These are phyloP conservation scores for Fusarium sp. DNA, from an alignment of 2,329 filamentous ascomycete genomes.

Conservation along the genomic window DNA sequence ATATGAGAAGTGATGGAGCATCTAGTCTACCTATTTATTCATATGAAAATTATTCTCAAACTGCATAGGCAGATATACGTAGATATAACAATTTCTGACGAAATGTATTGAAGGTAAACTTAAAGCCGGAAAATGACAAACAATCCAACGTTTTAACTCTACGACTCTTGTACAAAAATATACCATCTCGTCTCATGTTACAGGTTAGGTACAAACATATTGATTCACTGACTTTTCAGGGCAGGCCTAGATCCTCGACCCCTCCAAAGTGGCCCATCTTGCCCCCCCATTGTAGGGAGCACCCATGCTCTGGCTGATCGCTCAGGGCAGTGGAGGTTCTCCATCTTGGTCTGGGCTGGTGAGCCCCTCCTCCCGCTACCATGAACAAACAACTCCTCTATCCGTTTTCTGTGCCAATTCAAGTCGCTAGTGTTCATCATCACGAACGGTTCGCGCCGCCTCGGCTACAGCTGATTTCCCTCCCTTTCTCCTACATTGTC, in stretches of 20 bases:
- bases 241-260: slow-evolving; percentile 11
- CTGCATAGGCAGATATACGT: neutral
- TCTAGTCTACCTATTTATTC: too few species aligned
- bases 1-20: neutral
- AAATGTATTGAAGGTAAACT: neutral
- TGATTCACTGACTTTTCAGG: slow-evolving; percentile 11
- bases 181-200: neutral
- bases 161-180: neutral
- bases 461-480: neutral
- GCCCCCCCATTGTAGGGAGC: slow-evolving; percentile 27
- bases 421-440: slow-evolving; percentile 2
- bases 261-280: slow-evolving; percentile 24
- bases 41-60: neutral
- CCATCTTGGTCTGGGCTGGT: slow-evolving; percentile 20
- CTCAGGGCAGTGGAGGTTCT: neutral
- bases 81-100: neutral
- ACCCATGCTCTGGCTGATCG: slow-evolving; percentile 29
- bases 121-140: neutral
- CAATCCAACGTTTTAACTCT: neutral
- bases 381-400: slow-evolving; percentile 23
- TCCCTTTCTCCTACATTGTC: neutral
- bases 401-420: slow-evolving; percentile 3
- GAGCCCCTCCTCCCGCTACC: slow-evolving; percentile 33
- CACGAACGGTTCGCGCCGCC: neutral
- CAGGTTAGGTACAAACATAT: neutral